phyloP scores from a whole-genome alignment of 2,329 filamentous ascomycete species.

The Cordyceps pruinosa region DNA sequence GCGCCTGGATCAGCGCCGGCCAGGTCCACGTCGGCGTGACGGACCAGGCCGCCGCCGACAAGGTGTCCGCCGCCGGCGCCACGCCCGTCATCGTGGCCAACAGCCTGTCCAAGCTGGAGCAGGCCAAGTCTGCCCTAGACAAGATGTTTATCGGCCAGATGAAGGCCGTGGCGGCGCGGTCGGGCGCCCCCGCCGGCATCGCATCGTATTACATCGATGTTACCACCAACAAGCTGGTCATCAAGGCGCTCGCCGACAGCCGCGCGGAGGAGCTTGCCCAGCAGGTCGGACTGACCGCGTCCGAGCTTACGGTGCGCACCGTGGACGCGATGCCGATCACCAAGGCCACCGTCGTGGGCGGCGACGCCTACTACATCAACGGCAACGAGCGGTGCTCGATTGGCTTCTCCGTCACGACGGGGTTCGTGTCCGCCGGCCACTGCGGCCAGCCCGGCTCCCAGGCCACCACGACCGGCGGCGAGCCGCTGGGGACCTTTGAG shows the following conservation, averaged over 20 bases:
- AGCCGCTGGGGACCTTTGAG: slow-evolving; percentile 28
- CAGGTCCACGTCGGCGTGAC: slow-evolving; percentile 32
- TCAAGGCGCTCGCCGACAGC: slow-evolving; percentile 30
- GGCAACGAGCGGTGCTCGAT: slow-evolving; percentile 28
- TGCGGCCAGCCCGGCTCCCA: slow-evolving; percentile 26
- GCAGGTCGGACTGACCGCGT: slow-evolving; percentile 28
- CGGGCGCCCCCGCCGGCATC: slow-evolving; percentile 22
- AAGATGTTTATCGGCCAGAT: slow-evolving; percentile 30
- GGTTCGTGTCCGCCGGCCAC: slow-evolving; percentile 35
- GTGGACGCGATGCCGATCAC: slow-evolving; percentile 28
- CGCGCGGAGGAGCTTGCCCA: slow-evolving; percentile 29
- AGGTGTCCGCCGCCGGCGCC: slow-evolving; percentile 30
- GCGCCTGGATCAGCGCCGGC: slow-evolving; percentile 32
- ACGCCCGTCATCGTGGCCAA: slow-evolving; percentile 26
- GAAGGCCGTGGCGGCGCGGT: slow-evolving; percentile 19
- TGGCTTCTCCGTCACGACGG: slow-evolving; percentile 33
- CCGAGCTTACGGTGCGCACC: slow-evolving; percentile 30
- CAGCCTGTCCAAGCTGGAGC: slow-evolving; percentile 31
- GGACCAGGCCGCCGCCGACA: slow-evolving; percentile 27
- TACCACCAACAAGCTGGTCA: slow-evolving; percentile 32
- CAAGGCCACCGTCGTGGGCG: slow-evolving; percentile 29
- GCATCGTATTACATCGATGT: slow-evolving; percentile 34
- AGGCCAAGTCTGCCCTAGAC: slow-evolving; percentile 36
- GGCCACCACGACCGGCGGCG: slow-evolving; percentile 26
- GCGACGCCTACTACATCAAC: slow-evolving; percentile 33